phyloP scores from a whole-genome alignment of 805 yeast species.

The Candida koratica region DNA sequence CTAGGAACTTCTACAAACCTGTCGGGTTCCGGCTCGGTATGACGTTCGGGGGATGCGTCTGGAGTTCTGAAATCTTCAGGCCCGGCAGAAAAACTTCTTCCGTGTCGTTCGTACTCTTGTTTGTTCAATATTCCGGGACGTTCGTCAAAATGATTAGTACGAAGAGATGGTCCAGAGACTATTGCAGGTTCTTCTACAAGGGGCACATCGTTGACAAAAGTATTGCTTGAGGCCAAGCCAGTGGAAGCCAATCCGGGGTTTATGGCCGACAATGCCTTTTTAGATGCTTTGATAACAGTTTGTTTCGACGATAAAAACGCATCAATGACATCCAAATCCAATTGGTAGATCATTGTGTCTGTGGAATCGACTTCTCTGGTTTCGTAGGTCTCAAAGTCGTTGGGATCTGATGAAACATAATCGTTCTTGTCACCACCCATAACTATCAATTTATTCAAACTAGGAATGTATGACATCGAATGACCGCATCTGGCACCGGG shows the following conservation, averaged over 20 bases:
- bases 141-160: background rate
- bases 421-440: slow-evolving; percentile 92
- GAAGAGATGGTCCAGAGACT: slow-evolving; percentile 11
- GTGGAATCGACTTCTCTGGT: slow-evolving; percentile 39
- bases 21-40: slow-evolving; percentile 12
- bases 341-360: slow-evolving; percentile 60
- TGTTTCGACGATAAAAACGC: slow-evolving; percentile 23
- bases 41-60: slow-evolving; percentile 24
- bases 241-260: slow-evolving; percentile 3
- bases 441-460: slow-evolving; percentile 64
- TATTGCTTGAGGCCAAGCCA: no score
- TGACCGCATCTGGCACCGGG: slow-evolving; percentile 93
- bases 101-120: slow-evolving; percentile 24
- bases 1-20: slow-evolving; percentile 32
- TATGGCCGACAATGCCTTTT: slow-evolving; percentile 14
- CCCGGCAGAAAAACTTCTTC: slow-evolving; percentile 36
- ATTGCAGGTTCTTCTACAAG: slow-evolving; percentile 13
- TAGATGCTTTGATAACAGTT: slow-evolving; percentile 16
- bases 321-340: slow-evolving; percentile 50
- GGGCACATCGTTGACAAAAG: background rate
- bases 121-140: background rate
- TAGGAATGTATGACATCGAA: slow-evolving; percentile 67
- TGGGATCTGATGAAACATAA: slow-evolving; percentile 48
- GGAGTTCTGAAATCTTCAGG: slow-evolving; percentile 30
- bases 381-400: slow-evolving; percentile 50